phyloP scores from a whole-genome alignment of 2,329 filamentous ascomycete species.

The Talaromyces sp. region DNA sequence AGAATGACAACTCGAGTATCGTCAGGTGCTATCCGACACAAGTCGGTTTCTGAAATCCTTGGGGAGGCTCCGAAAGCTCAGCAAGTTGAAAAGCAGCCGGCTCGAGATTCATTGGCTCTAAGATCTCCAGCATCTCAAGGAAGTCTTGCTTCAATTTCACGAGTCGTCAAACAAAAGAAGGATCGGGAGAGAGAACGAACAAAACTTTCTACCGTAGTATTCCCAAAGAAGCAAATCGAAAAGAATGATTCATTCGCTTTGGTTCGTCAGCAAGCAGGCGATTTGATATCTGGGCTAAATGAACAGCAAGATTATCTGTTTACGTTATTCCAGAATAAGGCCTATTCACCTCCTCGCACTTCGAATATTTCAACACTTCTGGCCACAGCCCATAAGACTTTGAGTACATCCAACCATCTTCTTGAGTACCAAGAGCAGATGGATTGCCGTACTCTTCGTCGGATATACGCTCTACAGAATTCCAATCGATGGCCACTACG shows the following conservation, averaged over 20 bases:
- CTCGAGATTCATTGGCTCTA: conserved; percentile 21
- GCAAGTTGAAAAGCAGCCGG: conserved; percentile 32
- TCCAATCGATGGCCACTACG: conserved; percentile 88
- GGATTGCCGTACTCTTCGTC: conserved; percentile 77
- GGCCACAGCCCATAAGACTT: conserved; percentile 79
- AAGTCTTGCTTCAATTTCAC: conserved; percentile 34
- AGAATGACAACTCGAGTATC: conserved; percentile 67
- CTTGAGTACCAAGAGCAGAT: conserved; percentile 81
- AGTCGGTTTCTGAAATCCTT: conserved; percentile 70
- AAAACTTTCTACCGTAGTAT: conserved; percentile 72
- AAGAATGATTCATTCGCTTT: conserved; percentile 41
- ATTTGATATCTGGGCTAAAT: conserved; percentile 43
- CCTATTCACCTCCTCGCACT: conserved; percentile 53
- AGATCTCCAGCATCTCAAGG: conserved; percentile 23
- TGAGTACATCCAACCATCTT: conserved; percentile 80
- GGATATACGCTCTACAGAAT: conserved; percentile 88
- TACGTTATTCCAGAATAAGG: conserved; percentile 61
- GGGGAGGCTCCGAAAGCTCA: conserved; percentile 53
- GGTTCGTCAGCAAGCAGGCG: conserved; percentile 45
- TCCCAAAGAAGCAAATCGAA: conserved; percentile 64
- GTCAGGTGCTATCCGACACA: conserved; percentile 67
- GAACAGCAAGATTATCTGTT: conserved; percentile 60
- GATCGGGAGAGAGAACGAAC: conserved; percentile 57
- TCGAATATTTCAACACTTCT: conserved; percentile 66
- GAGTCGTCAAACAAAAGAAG: conserved; percentile 49